Evolutionary conservation across 306 rosid genomes (phyloP), one percentile per base, ranked within the genome.

Genomic region (Fragaria nilgerrensis): DNA sequence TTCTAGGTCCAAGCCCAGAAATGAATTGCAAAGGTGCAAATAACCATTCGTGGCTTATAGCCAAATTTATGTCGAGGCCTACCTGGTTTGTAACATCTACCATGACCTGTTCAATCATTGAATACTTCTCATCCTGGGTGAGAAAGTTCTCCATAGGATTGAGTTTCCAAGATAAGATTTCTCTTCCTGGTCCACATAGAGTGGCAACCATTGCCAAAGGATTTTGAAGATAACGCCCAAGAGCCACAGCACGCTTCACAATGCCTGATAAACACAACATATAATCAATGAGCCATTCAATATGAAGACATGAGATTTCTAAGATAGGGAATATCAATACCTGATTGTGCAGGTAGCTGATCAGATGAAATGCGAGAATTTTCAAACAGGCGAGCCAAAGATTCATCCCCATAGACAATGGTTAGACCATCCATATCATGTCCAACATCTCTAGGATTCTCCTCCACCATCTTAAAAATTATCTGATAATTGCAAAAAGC

Each of bases 1-100:
- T 96, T 81, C 99, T 91, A 11, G 98, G 99, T 80, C 99, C 99
- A 83, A 96, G 96, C 77, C 99, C 99, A 80, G 98, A 92, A 84
- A 91, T 84, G 82, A 92, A 92, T 73, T 96, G 98, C 78, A 96
- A 81, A 8, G 99, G 93, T 74, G 93, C 85, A 81, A 96, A 96
- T 82, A 96, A 78, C 99, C 99, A 96, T 77, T 96, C 99, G 15
- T 96, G 98, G 70, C 89, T 85, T 23, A 89, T 85, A 70, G 99
- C 96, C 82, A 96, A 82, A 90, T 96, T 96, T 74, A 90, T 83
- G 78, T 96, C 99, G 37, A 96, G 83, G 81, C 99, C 99, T 71
- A 85, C 98, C 85, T 96, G 99, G 84, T 92, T 96, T 53, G 97
- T 91, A 59, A 89, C 94, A 75, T 96, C 97, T 55, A 96, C 97